Evolutionary conservation across 805 yeast species (phyloP).

Genomic region (Saccharomycopsis sp.): DNA sequence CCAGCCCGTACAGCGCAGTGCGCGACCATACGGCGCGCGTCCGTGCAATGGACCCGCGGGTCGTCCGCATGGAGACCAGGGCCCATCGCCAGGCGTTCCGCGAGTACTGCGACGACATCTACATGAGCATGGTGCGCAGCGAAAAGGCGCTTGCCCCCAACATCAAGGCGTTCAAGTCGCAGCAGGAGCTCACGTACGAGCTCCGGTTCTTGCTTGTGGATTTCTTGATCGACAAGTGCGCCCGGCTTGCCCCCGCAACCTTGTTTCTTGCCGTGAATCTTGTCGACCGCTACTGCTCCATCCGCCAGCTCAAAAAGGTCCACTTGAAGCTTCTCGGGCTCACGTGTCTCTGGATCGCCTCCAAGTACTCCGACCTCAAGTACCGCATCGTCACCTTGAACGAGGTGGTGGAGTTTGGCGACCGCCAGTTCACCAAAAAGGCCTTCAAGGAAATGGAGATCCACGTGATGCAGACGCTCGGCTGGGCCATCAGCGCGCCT

Average conservation of each 20-base stretch:
- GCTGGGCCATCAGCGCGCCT: conserved; percentile 29
- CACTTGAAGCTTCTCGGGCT: conserved; percentile 36
- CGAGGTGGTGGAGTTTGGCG: conserved; percentile 4
- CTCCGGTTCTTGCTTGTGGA: conserved; percentile 10
- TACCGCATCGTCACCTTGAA: conserved; percentile 8
- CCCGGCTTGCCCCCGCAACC: conserved; percentile 40
- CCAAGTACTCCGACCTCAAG: conserved; percentile 29
- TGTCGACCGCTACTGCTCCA: conserved; percentile 35
- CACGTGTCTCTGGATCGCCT: conserved; percentile 41
- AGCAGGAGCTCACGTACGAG: conserved; percentile 12
- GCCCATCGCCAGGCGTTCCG: conserved; percentile 11
- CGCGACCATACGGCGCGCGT: background rate
- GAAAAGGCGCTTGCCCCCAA: conserved; percentile 7
- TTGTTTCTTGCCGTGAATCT: conserved; percentile 35
- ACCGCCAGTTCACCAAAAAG: conserved; percentile 23
- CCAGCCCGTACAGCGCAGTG: background rate
- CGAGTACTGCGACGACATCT: conserved; percentile 13
- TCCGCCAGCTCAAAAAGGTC: conserved; percentile 28
- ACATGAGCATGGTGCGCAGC: background rate
- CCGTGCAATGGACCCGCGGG: background rate
- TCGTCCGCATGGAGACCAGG: conserved; percentile 3
- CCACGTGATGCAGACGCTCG: conserved; percentile 35
- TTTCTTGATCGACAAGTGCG: conserved; percentile 7
- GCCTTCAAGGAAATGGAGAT: conserved; percentile 43
- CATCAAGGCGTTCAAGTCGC: conserved; percentile 8